These are phyloP conservation scores for Rhodocollybia butyracea DNA, from an alignment of 768 basidiomycete species.

Conservation along the genomic window DNA sequence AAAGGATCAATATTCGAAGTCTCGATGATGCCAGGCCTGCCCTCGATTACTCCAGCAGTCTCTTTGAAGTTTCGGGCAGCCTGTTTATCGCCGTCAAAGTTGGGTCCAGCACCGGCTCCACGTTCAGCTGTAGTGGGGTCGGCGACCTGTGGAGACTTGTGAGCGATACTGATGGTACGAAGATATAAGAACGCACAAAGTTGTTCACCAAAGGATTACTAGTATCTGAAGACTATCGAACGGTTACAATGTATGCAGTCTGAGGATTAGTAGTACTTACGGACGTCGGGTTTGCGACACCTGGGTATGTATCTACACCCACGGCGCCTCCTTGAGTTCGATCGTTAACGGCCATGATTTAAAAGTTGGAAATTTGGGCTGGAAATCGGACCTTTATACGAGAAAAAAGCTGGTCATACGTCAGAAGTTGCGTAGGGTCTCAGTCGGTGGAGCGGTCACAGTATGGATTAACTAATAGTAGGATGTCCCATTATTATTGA, in stretches of 20 bases:
- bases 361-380: too few species aligned
- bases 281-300: slow-evolving; percentile 43
- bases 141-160: slow-evolving; percentile 27
- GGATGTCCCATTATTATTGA: slow-evolving; percentile 22
- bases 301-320: slow-evolving; percentile 37
- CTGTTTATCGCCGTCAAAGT: slow-evolving; percentile 37
- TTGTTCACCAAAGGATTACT: slow-evolving; percentile 35
- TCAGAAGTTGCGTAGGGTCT: too few species aligned
- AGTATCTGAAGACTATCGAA: slow-evolving; percentile 28
- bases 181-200: slow-evolving; percentile 33
- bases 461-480: background rate
- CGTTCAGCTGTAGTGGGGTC: slow-evolving; percentile 36
- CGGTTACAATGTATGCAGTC: too few species aligned
- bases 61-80: slow-evolving; percentile 37
- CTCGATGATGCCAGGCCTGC: slow-evolving; percentile 55
- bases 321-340: slow-evolving; percentile 19
- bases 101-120: slow-evolving; percentile 38
- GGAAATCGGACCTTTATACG: too few species aligned
- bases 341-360: slow-evolving; percentile 38
- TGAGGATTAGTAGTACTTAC: too few species aligned
- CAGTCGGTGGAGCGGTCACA: too few species aligned
- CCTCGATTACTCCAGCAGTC: slow-evolving; percentile 48
- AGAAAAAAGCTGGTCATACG: too few species aligned
- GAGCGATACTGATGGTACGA: background rate
- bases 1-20: slow-evolving; percentile 50